Conservation (phyloP, 2,329 filamentous ascomycete species). For the Aaosphaeria pasadenensis region DNA sequence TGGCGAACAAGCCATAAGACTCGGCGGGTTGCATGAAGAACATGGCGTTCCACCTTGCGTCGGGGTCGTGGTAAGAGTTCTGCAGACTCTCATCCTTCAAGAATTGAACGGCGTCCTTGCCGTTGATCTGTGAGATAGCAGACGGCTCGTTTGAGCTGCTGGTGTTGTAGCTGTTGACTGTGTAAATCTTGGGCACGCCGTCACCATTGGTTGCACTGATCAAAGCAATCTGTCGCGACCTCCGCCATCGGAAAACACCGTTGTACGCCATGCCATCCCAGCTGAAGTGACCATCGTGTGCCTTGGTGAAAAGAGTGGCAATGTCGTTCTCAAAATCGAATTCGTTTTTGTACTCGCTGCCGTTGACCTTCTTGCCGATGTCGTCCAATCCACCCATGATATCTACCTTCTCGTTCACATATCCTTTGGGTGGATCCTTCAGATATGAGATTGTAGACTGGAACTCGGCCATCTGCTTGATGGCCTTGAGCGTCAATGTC, state of each 20-base stretch:
- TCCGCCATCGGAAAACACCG: slow-evolving; percentile 33
- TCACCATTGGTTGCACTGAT: slow-evolving; percentile 29
- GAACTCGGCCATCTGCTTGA: slow-evolving; percentile 37
- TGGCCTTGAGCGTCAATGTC: slow-evolving; percentile 21
- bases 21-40: slow-evolving; percentile 35
- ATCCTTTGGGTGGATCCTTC: slow-evolving; percentile 36
- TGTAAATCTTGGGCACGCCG: slow-evolving; percentile 28
- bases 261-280: slow-evolving; percentile 35
- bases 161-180: slow-evolving; percentile 29
- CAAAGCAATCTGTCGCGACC: slow-evolving; percentile 25
- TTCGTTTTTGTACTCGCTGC: slow-evolving; percentile 36
- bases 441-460: slow-evolving; percentile 42
- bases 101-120: slow-evolving; percentile 31
- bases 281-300: slow-evolving; percentile 35
- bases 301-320: slow-evolving; percentile 26
- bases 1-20: slow-evolving; percentile 27
- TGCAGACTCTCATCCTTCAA: slow-evolving; percentile 28
- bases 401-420: slow-evolving; percentile 38
- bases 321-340: slow-evolving; percentile 42
- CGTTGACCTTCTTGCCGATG: slow-evolving; percentile 28
- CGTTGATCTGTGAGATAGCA: slow-evolving; percentile 38
- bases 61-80: slow-evolving; percentile 39
- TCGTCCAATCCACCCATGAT: slow-evolving; percentile 35
- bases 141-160: slow-evolving; percentile 23
- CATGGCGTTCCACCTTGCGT: slow-evolving; percentile 40